Percentiles rank a stretch among this genome's conserved stretches.
Evolutionary conservation across 2,329 filamentous ascomycete species (phyloP).

Genomic region (Coleophoma eucalyptorum): DNA sequence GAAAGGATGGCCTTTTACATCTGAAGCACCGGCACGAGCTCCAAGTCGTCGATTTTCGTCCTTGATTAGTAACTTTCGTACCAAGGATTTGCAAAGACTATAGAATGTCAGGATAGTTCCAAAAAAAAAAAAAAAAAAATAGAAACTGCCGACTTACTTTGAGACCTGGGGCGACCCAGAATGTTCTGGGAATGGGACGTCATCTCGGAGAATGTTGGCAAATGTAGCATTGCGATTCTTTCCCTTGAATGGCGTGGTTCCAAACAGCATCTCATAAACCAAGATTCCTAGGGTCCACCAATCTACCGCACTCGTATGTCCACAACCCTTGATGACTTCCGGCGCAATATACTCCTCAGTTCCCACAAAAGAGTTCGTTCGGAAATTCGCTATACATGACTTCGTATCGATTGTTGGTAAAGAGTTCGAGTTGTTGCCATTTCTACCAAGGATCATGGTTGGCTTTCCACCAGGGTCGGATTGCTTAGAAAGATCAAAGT

Average conservation of each 20-base stretch:
- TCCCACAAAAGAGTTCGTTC: conserved; percentile 97
- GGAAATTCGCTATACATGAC: conserved; percentile 96
- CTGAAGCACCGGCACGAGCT: conserved; percentile 89
- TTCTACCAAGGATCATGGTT: conserved; percentile 89
- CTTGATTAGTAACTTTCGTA: conserved; percentile 95
- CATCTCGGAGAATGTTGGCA: conserved; percentile 92
- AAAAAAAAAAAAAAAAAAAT: neutral
- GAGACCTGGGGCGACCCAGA: conserved; percentile 80
- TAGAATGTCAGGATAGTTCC: conserved; percentile 26
- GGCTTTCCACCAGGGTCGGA: conserved; percentile 93
- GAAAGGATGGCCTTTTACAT: conserved; percentile 95
- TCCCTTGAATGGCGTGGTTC: conserved; percentile 97
- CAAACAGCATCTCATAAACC: conserved; percentile 98
- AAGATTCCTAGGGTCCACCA: conserved; percentile 99
- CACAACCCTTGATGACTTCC: conserved; percentile 97
- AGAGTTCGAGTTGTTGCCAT: conserved; percentile 79
- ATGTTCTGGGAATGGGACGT: conserved; percentile 93
- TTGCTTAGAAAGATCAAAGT: conserved; percentile 98
- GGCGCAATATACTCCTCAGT: conserved; percentile 99
- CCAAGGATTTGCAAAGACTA: conserved; percentile 93
- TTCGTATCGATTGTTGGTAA: conserved; percentile 97
- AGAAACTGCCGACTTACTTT: conserved; percentile 62
- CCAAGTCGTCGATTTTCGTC: conserved; percentile 92
- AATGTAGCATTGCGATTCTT: conserved; percentile 99
- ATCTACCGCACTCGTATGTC: conserved; percentile 96